Evolutionary conservation across 2,329 filamentous ascomycete genomes (phyloP).

Genomic region (Fusarium sp.): DNA sequence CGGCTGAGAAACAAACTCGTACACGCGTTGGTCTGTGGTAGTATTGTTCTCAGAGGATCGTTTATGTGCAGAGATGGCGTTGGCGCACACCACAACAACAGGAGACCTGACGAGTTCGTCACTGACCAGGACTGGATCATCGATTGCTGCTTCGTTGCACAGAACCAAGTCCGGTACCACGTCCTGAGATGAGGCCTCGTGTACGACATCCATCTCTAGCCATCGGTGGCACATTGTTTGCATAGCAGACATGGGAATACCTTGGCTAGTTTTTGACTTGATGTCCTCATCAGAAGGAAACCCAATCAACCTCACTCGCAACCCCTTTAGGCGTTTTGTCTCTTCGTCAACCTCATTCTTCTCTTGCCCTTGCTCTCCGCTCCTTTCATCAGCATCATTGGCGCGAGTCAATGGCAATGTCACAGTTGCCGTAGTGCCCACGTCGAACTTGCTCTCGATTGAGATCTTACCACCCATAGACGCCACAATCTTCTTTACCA

Average conservation of each 20-base stretch:
- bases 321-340: constrained; percentile 44
- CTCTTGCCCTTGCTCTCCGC: constrained; percentile 11
- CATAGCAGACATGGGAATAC: constrained; percentile 32
- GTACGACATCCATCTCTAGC: constrained; percentile 38
- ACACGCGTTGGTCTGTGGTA: constrained; percentile 37
- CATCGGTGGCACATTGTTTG: constrained; percentile 33
- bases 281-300: constrained; percentile 22
- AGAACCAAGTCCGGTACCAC: constrained; percentile 46
- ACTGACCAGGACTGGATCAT: constrained; percentile 5
- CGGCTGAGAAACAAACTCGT: constrained; percentile 56
- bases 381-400: not conserved
- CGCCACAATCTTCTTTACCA: constrained; percentile 70
- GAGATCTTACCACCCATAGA: constrained; percentile 68
- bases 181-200: constrained; percentile 1
- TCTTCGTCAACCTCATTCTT: constrained; percentile 47
- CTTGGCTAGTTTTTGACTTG: not conserved
- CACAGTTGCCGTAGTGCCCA: constrained; percentile 52
- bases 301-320: constrained; percentile 41
- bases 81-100: constrained; percentile 50
- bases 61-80: constrained; percentile 47
- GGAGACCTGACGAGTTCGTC: constrained; percentile 31
- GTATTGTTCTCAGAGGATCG: constrained; percentile 34
- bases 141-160: constrained; percentile 32
- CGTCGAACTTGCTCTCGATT: constrained; percentile 58
- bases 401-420: constrained; percentile 45